A percentile compares a stretch with the other conserved stretches of the same genome.
Evolutionary conservation across 257 asterid species (phyloP).

Genomic region (Nicotiana otophora): DNA sequence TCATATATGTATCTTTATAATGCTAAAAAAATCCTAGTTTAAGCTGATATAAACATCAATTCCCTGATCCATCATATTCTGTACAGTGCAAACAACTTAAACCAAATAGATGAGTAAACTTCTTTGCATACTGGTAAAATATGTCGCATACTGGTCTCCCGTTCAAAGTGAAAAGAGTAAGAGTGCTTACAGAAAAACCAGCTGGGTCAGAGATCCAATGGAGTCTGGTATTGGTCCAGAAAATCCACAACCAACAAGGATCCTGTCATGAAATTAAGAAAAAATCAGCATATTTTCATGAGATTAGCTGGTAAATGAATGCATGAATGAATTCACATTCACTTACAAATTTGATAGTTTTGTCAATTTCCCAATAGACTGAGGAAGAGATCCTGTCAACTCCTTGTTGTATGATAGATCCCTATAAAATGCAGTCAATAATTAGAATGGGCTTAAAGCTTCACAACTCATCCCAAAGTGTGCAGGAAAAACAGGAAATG

Average conservation of each 20-base stretch:
- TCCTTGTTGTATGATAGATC: constrained; percentile 78
- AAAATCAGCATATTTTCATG: background rate
- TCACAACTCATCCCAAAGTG: background rate
- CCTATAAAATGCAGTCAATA: constrained; percentile 28
- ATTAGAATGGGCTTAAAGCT: background rate
- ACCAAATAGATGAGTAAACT: background rate
- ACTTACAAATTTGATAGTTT: constrained; percentile 76
- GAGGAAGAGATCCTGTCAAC: constrained; percentile 63
- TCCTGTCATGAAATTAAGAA: constrained; percentile 37
- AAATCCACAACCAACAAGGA: constrained; percentile 76
- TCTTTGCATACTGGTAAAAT: background rate
- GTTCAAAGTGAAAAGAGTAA: background rate
- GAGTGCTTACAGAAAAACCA: constrained; percentile 61
- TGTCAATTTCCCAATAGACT: constrained; percentile 46
- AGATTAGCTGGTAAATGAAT: background rate
- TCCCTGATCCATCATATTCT: background rate
- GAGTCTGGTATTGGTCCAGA: constrained; percentile 60
- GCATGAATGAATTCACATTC: background rate
- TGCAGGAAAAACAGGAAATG: background rate
- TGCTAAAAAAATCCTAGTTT: background rate
- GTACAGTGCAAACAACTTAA: background rate
- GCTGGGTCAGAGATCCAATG: constrained; percentile 58
- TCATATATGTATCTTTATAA: background rate
- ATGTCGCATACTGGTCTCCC: background rate
- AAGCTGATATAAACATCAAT: background rate